Percentiles rank a stretch among this genome's conserved stretches.
Conservation (phyloP, 1,284 basidiomycete species). For the Irpex lacteus region DNA sequence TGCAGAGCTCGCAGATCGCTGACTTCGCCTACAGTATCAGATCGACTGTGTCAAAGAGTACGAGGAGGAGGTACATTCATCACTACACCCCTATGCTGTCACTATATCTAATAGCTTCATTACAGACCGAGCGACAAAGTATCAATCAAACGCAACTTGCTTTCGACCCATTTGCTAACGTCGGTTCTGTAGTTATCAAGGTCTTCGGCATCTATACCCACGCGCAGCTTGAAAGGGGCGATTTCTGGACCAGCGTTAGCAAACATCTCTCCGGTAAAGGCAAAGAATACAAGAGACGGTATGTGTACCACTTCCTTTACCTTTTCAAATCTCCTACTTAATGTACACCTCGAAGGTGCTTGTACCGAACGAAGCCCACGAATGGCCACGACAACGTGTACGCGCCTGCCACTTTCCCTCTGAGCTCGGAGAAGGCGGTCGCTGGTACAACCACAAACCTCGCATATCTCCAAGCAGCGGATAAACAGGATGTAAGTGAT, state of each 20-base stretch:
- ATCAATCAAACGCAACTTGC: neutral
- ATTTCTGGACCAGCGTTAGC: conserved; percentile 55
- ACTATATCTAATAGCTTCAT: neutral
- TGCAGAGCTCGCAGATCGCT: neutral
- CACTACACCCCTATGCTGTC: neutral
- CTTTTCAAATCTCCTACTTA: neutral
- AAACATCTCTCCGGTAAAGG: conserved; percentile 50
- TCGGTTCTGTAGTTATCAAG: conserved; percentile 39
- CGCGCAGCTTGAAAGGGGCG: conserved; percentile 46
- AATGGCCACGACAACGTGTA: conserved; percentile 41
- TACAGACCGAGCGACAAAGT: conserved; percentile 55
- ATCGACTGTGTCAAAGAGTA: conserved; percentile 56
- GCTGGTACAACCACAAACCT: conserved; percentile 15
- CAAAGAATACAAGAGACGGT: conserved; percentile 50
- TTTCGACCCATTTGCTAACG: neutral
- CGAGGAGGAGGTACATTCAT: conserved; percentile 41
- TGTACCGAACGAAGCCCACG: conserved; percentile 38
- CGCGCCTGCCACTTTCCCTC: conserved; percentile 30
- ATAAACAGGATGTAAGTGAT: conserved; percentile 40
- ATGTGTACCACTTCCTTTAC: conserved; percentile 4
- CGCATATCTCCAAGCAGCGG: conserved; percentile 34
- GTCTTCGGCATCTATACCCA: conserved; percentile 67
- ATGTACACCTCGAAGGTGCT: conserved; percentile 34
- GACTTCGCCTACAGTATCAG: conserved; percentile 47
- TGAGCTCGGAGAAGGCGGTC: conserved; percentile 7